Conservation (phyloP, 306 rosid genomes). For the Prunus fruticosa region DNA sequence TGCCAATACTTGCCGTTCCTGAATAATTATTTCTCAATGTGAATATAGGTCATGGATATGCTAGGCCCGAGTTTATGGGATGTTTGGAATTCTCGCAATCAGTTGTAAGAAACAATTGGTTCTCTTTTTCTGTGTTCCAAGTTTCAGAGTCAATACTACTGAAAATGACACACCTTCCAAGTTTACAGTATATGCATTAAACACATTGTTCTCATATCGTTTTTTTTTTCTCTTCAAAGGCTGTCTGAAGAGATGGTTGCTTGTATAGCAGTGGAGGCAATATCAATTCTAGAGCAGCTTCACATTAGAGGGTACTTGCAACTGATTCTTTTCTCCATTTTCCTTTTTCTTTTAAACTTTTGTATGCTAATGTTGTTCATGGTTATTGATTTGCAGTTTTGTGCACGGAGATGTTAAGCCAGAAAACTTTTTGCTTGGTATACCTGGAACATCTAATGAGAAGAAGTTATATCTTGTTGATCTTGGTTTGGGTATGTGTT, state of each 20-base stretch:
- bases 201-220: neutral
- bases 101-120: conserved; percentile 29
- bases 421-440: conserved; percentile 39
- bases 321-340: neutral
- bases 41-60: conserved; percentile 39
- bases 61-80: conserved; percentile 44
- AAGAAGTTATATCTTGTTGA: conserved; percentile 39
- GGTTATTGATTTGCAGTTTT: conserved; percentile 24
- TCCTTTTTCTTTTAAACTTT: neutral
- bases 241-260: conserved; percentile 40
- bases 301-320: conserved; percentile 30
- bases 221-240: conserved; percentile 11
- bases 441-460: conserved; percentile 29
- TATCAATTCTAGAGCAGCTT: conserved; percentile 38
- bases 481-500: conserved; percentile 39
- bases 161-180: neutral
- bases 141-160: neutral
- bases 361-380: neutral
- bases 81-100: conserved; percentile 39
- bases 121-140: neutral
- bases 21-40: neutral
- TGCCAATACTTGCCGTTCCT: neutral
- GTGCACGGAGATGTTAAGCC: conserved; percentile 46
- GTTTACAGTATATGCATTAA: neutral
- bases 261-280: conserved; percentile 43